Base-by-base conservation (phyloP, 768 basidiomycete species). In the Rhizopogon roseolus region DNA sequence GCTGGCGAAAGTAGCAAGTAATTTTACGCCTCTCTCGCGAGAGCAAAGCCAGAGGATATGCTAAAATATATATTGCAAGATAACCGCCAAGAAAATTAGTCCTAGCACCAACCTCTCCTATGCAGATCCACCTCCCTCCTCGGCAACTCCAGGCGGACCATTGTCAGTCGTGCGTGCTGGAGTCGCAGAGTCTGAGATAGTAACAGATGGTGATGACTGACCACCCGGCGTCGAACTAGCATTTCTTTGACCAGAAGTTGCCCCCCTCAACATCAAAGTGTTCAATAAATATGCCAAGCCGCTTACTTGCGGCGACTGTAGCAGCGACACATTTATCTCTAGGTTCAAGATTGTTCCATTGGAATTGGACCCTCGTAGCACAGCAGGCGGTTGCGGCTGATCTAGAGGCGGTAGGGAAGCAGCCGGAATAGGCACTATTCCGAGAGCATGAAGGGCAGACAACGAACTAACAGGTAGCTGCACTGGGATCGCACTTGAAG, bases 231-330 rank as follows among this genome's bases (percentile, higher is more conserved):
- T 36, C 46, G 46, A 34, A 32, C 45, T 48, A 34, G 54, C 10
- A 36, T 44, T 58, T 13, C 57, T 29, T 40, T 69, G 63, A 16
- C 63, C 63, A 41, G 69, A 55, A 40, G 59, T 61, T 22, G 54
- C 27, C 6, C 70, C 65, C 58, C 79, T 76, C 27, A 81, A 76
- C 76, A 88, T 84, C 57, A 90, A 66, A 2, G 85, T 82, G 66
- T 88, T 90, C 56, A 91, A 67, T 10, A 91, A 72, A 57, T 85
- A 71, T 17, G 86, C 86, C 58, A 90, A 61, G 13, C 88, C 87
- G 63, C 78, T 87, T 82, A 88, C 85, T 62, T 92, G 90, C n/a
- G 80, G 73, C 16, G 82, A 76, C 66, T 89, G 85, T 52, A 93
- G 73, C 17, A 85, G 68, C 14, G 84, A 82, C 28, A 90, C 81